phyloP scores from a whole-genome alignment of 352 stramenopile species.

The Phytophthora cryptogea region DNA sequence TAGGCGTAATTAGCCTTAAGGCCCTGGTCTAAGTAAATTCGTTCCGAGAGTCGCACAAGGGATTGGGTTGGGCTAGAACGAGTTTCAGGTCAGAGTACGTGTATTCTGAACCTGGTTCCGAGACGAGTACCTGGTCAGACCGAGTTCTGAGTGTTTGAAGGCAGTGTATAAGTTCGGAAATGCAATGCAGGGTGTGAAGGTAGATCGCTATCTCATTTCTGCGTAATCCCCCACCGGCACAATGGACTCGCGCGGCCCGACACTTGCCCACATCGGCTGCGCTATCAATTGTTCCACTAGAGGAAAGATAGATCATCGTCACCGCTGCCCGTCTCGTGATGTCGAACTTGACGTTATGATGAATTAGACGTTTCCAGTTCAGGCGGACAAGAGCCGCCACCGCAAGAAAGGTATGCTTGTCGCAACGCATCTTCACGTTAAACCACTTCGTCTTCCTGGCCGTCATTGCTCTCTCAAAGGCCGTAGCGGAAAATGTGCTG shows the following conservation, averaged over 20 bases:
- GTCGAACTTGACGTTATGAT: slow-evolving; percentile 8
- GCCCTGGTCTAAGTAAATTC: slow-evolving; percentile 1
- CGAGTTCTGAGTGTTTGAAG: background rate
- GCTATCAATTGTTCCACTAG: background rate
- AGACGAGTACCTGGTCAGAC: background rate
- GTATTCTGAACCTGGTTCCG: background rate
- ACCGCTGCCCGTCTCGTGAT: background rate
- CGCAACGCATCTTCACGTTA: slow-evolving; percentile 11
- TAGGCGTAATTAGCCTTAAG: no score
- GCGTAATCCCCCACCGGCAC: no score
- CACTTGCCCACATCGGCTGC: background rate
- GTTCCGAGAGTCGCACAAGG: background rate
- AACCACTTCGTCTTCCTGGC: slow-evolving; percentile 16
- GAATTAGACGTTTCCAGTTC: slow-evolving; percentile 5
- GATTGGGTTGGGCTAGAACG: background rate
- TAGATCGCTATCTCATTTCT: no score
- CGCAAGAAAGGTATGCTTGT: slow-evolving; percentile 10
- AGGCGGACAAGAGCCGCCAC: slow-evolving; percentile 3
- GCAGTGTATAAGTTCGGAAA: no score
- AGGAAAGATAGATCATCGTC: background rate
- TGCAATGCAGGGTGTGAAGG: no score
- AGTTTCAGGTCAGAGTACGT: background rate
- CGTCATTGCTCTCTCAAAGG: slow-evolving; percentile 7
- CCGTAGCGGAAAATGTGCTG: slow-evolving; percentile 10
- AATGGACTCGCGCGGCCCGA: no score